Percentiles rank a stretch among this genome's conserved stretches.
These are phyloP conservation scores for Penicillium digitatum DNA, from an alignment of 2,329 filamentous ascomycete species.

Conservation along the genomic window DNA sequence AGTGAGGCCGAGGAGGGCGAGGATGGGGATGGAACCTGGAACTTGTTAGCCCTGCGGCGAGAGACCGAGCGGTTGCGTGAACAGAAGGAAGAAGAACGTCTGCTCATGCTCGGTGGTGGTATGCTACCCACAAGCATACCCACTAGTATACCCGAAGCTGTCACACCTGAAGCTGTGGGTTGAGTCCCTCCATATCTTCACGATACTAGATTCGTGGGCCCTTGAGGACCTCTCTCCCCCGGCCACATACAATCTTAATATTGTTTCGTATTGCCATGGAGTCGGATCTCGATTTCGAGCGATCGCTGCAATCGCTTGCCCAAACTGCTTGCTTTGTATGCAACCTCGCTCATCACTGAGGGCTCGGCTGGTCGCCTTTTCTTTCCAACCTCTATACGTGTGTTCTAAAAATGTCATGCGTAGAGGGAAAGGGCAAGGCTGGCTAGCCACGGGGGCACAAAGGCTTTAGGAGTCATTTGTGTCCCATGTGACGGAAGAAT, in stretches of 20 bases:
- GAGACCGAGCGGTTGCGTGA: constrained; percentile 77
- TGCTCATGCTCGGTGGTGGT: constrained; percentile 40
- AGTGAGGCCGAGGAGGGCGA: constrained; percentile 53
- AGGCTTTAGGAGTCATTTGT: constrained; percentile 26
- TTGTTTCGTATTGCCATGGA: constrained; percentile 14
- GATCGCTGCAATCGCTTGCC: constrained; percentile 22
- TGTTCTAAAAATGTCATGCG: constrained; percentile 4
- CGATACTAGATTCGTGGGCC: constrained; percentile 28
- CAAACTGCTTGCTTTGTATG: constrained; percentile 14
- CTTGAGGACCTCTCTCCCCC: constrained; percentile 20
- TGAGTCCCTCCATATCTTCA: constrained; percentile 23
- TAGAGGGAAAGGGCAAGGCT: constrained; percentile 13
- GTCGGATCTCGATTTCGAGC: constrained; percentile 25
- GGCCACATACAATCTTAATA: constrained; percentile 6
- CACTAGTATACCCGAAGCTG: neutral
- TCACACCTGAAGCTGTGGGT: constrained; percentile 26
- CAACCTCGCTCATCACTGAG: constrained; percentile 20
- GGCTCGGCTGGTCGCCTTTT: constrained; percentile 23
- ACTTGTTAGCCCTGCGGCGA: constrained; percentile 72
- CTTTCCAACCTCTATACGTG: constrained; percentile 1
- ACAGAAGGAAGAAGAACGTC: constrained; percentile 71
- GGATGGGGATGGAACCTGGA: constrained; percentile 62
- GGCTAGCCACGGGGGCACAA: constrained; percentile 20
- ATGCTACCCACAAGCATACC: constrained; percentile 19
- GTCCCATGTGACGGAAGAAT: constrained; percentile 27